Conservation (phyloP, 129 eudicot species). For the Glebionis coronaria region DNA sequence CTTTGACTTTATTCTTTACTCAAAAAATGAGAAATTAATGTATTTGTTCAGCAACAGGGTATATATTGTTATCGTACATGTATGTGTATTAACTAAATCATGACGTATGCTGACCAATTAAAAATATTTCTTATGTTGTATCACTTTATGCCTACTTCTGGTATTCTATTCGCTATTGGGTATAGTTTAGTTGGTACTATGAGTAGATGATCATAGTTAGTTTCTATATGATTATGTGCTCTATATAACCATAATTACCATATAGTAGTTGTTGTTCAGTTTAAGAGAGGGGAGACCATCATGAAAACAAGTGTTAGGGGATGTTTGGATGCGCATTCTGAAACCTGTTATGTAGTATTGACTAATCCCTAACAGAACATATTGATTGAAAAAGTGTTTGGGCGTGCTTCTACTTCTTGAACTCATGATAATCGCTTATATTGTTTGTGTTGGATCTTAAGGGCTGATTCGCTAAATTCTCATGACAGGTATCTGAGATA, state of each 20-base stretch:
- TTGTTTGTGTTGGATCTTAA: slow-evolving; percentile 29
- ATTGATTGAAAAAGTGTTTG: neutral
- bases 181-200: neutral
- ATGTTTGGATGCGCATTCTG: neutral
- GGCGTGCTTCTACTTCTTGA: too few species aligned
- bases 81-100: neutral
- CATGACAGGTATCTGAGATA: slow-evolving; percentile 62
- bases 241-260: too few species aligned
- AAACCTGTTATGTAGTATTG: neutral
- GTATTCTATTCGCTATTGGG: too few species aligned
- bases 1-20: too few species aligned
- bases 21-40: too few species aligned
- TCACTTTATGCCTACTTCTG: too few species aligned
- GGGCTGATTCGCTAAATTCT: slow-evolving; percentile 24
- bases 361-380: neutral
- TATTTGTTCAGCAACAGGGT: neutral
- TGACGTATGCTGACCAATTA: too few species aligned
- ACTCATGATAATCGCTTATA: slow-evolving; percentile 8
- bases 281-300: too few species aligned
- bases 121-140: too few species aligned
- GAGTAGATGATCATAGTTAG: too few species aligned
- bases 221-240: too few species aligned
- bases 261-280: too few species aligned
- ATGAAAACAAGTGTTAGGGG: neutral
- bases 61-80: slow-evolving; percentile 4